These are phyloP conservation scores for Nigrospora osmanthi DNA, from an alignment of 2,329 filamentous ascomycete genomes.

Conservation along the genomic window DNA sequence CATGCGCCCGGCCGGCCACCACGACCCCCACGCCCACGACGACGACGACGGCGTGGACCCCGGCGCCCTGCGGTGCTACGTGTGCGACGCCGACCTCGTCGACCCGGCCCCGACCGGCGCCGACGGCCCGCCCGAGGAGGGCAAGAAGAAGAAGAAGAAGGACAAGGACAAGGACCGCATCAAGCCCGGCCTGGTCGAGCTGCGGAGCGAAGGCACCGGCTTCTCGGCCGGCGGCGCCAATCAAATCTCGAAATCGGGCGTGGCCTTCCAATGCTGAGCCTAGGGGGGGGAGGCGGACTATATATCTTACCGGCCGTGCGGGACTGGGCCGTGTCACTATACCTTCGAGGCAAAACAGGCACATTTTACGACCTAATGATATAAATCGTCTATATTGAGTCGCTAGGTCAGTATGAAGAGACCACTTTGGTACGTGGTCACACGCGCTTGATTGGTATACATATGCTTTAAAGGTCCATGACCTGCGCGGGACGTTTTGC, in stretches of 20 bases:
- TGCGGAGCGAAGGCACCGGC: conserved; percentile 82
- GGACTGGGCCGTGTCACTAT: too few species aligned
- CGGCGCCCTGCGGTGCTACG: conserved; percentile 63
- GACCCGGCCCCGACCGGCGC: conserved; percentile 23
- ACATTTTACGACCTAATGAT: too few species aligned
- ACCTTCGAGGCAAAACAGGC: too few species aligned
- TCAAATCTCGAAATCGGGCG: conserved; percentile 66
- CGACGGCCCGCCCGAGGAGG: conserved; percentile 36
- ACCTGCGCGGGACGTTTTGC: too few species aligned
- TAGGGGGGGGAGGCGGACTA: not conserved
- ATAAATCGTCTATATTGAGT: too few species aligned
- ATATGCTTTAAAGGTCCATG: too few species aligned
- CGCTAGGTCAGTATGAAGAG: too few species aligned
- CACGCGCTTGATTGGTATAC: too few species aligned
- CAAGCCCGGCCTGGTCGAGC: conserved; percentile 66
- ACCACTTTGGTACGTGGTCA: too few species aligned
- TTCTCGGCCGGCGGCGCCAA: conserved; percentile 85
- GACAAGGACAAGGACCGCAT: conserved; percentile 44
- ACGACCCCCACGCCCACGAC: conserved; percentile 53
- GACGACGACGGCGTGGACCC: conserved; percentile 13
- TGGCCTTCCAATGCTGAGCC: conserved; percentile 72
- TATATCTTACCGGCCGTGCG: too few species aligned
- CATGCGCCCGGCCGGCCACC: conserved; percentile 51
- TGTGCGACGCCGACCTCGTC: conserved; percentile 76
- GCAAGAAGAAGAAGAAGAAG: conserved; percentile 13